Base-by-base conservation (phyloP, 345 rosid genomes). In the Arabis hirsuta region DNA sequence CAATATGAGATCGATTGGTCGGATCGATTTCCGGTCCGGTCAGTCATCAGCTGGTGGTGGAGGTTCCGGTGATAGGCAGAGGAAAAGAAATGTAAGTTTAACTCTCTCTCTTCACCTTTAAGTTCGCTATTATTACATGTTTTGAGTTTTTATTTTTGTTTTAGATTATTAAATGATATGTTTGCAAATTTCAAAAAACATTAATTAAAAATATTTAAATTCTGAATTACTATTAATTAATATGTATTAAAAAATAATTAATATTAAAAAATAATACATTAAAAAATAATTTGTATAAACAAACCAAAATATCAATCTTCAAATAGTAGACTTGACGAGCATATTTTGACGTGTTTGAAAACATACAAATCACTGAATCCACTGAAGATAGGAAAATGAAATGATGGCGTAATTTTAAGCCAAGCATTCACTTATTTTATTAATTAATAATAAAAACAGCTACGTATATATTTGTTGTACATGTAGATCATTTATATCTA, bases 31-130 rank as follows among this genome's bases (percentile, higher is more conserved):
- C 54, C 11, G 61, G 53, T 22, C 88, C 0, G 97, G 96, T 14
- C 51, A 82, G 44, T 12, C 85, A 16, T 32, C 81, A 0, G 72
- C 65, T 8, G 38, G 57, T 12, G 82, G 79, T 6, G 86, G 79
- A 16, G 72, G 22, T 39, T 20, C 47, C 12, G 73, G 42, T 71
- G 79, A 86, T 20, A 85, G 81, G 65, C 44, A 3, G 47, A 80
- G 60, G 22, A 86, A 55, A 76, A 91, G 85, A 86, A 95, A 95
- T 48, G 98, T 94, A 82, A 88, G 96, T 62, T 2, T 12, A 72
- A 6, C 1, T 72, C 42, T 62, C 27, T 55, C 2, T 39, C 42
- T 47, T n/a, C 0, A 8, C 34, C 20, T 59, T n/a, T 22, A 1
- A 55, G 46, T 16, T 24, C 55, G 4, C 53, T 36, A 16, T 16